Base-by-base conservation (phyloP, 75 land plant species). In the Adiantum capillusveneris region DNA sequence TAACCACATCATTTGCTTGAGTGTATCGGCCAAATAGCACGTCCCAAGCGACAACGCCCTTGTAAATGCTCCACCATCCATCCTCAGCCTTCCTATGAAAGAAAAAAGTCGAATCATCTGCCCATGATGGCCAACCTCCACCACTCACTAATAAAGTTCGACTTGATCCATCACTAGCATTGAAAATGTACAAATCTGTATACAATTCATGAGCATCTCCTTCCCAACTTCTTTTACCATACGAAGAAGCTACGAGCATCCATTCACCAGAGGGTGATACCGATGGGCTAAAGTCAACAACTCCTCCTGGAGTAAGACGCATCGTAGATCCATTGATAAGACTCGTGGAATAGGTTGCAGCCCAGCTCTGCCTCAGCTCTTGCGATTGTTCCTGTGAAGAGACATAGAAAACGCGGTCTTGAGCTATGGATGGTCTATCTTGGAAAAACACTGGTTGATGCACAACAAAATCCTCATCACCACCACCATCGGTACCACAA, bases 51-150 rank as follows among this genome's bases (percentile, higher is more conserved):
- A 34, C 9, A 34, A 9, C 9, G 37, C 37, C 90, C 29, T 62
- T 62, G 77, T 68, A 93, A 16, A 93, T 62, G 57, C 97, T 83
- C 95, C 90, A 81, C 59, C 82, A 79, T 17, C 84, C 90, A 22
- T 78, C 87, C 13, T 61, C 53, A 1, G 78, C 67, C 19, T 56
- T 67, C 26, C 90, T 66, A 57, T 93, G 98, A 67, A 93, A 93
- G 51, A 65, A 93, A 17, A 89, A 39, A 11, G 87, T 81, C 27
- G 66, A 43, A 21, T 94, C 91, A 48, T 84, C 85, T 18, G 66
- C 77, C 96, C 96, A 94, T 30, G 72, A 53, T 16, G 98, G 98
- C 98, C 98, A 94, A 0, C 98, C 98, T 22, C 85, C 98, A 51
- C 79, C 73, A 58, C 65, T 65, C 9, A 76, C 85, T 9, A 90